phyloP scores from a whole-genome alignment of 306 rosid species.

The Lupinus albus region DNA sequence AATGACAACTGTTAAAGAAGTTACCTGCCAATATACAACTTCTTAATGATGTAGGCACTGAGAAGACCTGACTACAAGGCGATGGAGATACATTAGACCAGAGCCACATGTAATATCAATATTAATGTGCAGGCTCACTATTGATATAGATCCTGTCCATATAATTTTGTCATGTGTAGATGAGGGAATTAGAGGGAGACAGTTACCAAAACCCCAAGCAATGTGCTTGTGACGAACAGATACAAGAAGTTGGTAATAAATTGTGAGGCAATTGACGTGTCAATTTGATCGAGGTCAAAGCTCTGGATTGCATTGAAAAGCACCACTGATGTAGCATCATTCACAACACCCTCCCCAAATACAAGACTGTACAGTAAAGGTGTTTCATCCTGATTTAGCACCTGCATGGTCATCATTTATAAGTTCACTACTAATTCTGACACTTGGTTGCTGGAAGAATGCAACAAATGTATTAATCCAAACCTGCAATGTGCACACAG shows the following conservation, averaged over 20 bases:
- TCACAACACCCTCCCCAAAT: slow-evolving; percentile 98
- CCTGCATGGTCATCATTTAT: slow-evolving; percentile 57
- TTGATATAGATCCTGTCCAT: slow-evolving; percentile 8
- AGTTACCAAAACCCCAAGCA: slow-evolving; percentile 85
- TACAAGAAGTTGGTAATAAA: slow-evolving; percentile 79
- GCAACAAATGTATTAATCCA: slow-evolving; percentile 31
- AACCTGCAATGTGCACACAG: slow-evolving; percentile 99
- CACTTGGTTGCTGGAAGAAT: slow-evolving; percentile 35
- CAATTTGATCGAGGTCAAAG: slow-evolving; percentile 75
- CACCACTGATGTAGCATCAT: slow-evolving; percentile 98
- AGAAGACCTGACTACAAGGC: slow-evolving; percentile 79
- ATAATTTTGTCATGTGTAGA: background rate
- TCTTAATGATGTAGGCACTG: slow-evolving; percentile 86
- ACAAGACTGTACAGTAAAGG: slow-evolving; percentile 99
- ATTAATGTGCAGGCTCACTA: slow-evolving; percentile 1
- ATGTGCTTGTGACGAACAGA: slow-evolving; percentile 75
- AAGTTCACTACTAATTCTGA: slow-evolving; percentile 36
- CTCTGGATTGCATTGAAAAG: slow-evolving; percentile 96
- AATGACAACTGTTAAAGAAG: slow-evolving; percentile 27
- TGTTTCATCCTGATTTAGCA: slow-evolving; percentile 96
- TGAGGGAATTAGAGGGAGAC: slow-evolving; percentile 21
- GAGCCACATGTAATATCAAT: slow-evolving; percentile 26
- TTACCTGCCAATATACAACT: slow-evolving; percentile 94
- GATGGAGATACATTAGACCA: slow-evolving; percentile 49
- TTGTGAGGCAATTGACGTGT: slow-evolving; percentile 58